Base-by-base conservation (phyloP, 768 basidiomycete species). In the Russula griseocarnosa region DNA sequence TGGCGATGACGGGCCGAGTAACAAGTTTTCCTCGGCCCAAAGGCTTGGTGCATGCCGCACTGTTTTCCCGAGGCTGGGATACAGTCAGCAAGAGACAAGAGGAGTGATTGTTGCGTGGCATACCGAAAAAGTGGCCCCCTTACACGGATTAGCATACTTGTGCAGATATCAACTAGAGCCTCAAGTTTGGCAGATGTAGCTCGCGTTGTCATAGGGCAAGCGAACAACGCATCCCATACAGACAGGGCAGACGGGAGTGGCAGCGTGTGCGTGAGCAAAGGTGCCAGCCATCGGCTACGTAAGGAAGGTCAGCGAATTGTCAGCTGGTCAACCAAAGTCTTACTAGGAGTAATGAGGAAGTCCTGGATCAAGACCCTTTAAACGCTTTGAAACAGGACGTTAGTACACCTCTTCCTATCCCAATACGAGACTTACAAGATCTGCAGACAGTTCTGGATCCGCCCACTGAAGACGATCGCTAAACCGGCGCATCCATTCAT, bases 331-430 rank as follows among this genome's bases (percentile, higher is more conserved):
- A 44, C 44, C 51, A 50, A 74, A 49, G 16, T 68, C 89, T 66
- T 74, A 91, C 90, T 86, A 87, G 54, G 90, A 90, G 73, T 89
- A 92, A 74, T 92, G 88, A 3, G 90, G 90, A 30, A 86, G 75
- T 30, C 79, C 74, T 24, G 90, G 90, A 70, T 88, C 86, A 9
- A 92, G 76, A 1, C 88, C 86, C 66, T 83, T 84, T 11, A 74
- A 72, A 70, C 81, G 78, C 90, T 92, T 66, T 47, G 22, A 62
- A 54, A 44, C 34, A 36, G 62, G 22, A 66, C 30, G 62, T 53
- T 28, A 62, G 30, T 14, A 38, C 16, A 2, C 38, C 7, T 57
- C 38, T 65, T 52, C 49, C 28, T 34, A 16, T 30, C 0, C 51
- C 30, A 8, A 30, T 30, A 51, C 14, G 20, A n/a, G 36, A 59